Percentiles rank a stretch among this genome's conserved stretches.
Conservation (phyloP, 1,284 basidiomycete genomes). For the Lentinus polychrous region DNA sequence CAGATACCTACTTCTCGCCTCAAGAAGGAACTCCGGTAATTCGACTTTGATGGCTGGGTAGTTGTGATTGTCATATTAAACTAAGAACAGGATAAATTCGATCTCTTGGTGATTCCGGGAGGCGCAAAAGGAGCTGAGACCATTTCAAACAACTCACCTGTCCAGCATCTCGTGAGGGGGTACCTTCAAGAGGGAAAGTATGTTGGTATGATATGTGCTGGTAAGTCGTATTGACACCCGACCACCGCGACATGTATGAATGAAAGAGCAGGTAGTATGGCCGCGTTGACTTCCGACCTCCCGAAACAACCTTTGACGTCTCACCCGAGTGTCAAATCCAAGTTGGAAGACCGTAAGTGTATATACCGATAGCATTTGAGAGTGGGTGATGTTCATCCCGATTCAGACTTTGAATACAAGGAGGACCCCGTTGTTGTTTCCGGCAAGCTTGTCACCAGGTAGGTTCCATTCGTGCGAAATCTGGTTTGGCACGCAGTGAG, state of each 20-base stretch:
- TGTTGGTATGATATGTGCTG: conserved; percentile 82
- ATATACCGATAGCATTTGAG: background rate
- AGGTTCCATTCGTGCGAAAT: background rate
- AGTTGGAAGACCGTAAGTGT: conserved; percentile 50
- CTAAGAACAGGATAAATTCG: conserved; percentile 46
- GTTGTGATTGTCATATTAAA: background rate
- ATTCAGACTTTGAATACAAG: conserved; percentile 65
- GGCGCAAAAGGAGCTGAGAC: conserved; percentile 77
- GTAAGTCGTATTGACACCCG: conserved; percentile 26
- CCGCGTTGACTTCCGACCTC: conserved; percentile 59
- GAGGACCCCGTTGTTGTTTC: conserved; percentile 77
- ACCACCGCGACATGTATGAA: background rate
- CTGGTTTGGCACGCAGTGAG: background rate
- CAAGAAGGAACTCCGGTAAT: conserved; percentile 22
- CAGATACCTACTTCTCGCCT: conserved; percentile 52
- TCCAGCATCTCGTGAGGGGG: conserved; percentile 59
- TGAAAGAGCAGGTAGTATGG: conserved; percentile 50
- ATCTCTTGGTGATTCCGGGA: conserved; percentile 73
- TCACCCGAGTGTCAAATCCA: conserved; percentile 68
- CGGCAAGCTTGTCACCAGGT: conserved; percentile 75
- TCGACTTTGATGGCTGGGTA: background rate
- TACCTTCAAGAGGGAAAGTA: conserved; percentile 56
- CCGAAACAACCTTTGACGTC: conserved; percentile 66
- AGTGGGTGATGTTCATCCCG: background rate
- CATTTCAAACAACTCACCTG: conserved; percentile 50